A percentile compares a stretch with the other conserved stretches of the same genome.
Conservation (phyloP, 768 basidiomycete genomes). For the Hypholoma sublateritium region DNA sequence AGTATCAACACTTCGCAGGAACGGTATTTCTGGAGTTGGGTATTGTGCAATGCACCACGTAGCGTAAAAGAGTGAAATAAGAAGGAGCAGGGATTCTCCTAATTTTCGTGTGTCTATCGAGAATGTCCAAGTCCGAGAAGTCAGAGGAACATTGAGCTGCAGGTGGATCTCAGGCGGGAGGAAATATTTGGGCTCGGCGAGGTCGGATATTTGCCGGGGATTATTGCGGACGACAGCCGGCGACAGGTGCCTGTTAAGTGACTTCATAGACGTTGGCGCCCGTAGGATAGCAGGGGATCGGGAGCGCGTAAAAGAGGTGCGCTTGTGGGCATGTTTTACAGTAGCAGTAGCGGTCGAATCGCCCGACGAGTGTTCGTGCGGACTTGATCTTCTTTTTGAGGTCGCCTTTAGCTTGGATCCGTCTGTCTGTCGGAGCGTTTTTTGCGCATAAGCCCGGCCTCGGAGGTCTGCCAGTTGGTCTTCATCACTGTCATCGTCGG, state of each 20-base stretch:
- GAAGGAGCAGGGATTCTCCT: slow-evolving; percentile 62
- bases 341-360: slow-evolving; percentile 39
- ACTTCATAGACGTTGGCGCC: slow-evolving; percentile 31
- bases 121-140: slow-evolving; percentile 41
- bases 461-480: slow-evolving; percentile 33
- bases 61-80: slow-evolving; percentile 61
- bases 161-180: slow-evolving; percentile 51
- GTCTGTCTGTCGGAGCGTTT: slow-evolving; percentile 20
- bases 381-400: slow-evolving; percentile 30
- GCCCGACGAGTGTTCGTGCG: slow-evolving; percentile 36
- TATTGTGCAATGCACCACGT: slow-evolving; percentile 45
- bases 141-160: slow-evolving; percentile 42
- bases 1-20: slow-evolving; percentile 20
- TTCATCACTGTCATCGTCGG: slow-evolving; percentile 60
- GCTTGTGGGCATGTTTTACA: slow-evolving; percentile 27
- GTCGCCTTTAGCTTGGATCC: slow-evolving; percentile 21
- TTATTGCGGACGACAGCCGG: slow-evolving; percentile 40
- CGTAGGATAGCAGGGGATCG: slow-evolving; percentile 57
- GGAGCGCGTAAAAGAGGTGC: slow-evolving; percentile 66
- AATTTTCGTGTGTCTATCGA: slow-evolving; percentile 62
- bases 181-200: slow-evolving; percentile 26
- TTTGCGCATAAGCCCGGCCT: slow-evolving; percentile 37
- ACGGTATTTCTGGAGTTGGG: slow-evolving; percentile 27
- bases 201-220: slow-evolving; percentile 38
- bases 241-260: slow-evolving; percentile 35